A percentile compares a stretch with the other conserved stretches of the same genome.
These are phyloP conservation scores for Phoma sp. DNA, from an alignment of 2,329 filamentous ascomycete species.

Conservation along the genomic window DNA sequence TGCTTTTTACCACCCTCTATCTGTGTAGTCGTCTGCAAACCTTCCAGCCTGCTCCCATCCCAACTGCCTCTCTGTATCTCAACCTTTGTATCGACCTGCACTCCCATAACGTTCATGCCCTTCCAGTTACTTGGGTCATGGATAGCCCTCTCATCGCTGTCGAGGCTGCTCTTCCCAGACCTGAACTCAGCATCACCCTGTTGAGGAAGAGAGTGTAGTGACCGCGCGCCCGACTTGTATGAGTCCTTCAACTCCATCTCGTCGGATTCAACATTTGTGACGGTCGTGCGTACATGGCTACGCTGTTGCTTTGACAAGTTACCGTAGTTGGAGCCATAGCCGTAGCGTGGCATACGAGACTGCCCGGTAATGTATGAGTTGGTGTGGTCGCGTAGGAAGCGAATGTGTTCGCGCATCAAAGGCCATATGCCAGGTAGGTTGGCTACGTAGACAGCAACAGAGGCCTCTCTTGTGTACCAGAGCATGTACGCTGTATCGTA, in stretches of 20 bases:
- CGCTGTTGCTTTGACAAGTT: constrained; percentile 23
- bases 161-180: constrained; percentile 19
- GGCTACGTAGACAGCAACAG: constrained; percentile 61
- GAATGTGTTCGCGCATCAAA: constrained; percentile 55
- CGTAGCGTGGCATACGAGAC: constrained; percentile 27
- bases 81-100: constrained; percentile 39
- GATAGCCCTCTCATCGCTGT: constrained; percentile 29
- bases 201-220: constrained; percentile 5
- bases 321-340: constrained; percentile 30
- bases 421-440: constrained; percentile 64
- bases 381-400: constrained; percentile 38
- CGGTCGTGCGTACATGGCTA: constrained; percentile 14
- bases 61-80: constrained; percentile 35
- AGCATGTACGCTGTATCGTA: constrained; percentile 52
- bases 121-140: constrained; percentile 21
- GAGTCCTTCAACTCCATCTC: constrained; percentile 32
- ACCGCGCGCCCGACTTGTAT: constrained; percentile 19
- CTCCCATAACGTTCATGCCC: constrained; percentile 22
- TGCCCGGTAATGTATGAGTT: constrained; percentile 23
- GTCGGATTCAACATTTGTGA: constrained; percentile 18
- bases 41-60: constrained; percentile 16
- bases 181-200: constrained; percentile 11
- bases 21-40: constrained; percentile 5
- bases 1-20: constrained; percentile 19
- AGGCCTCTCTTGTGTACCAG: constrained; percentile 64